A percentile compares a stretch with the other conserved stretches of the same genome.
phyloP scores from a whole-genome alignment of 2,329 filamentous ascomycete genomes.

The Ophiocordyceps robertsii region DNA sequence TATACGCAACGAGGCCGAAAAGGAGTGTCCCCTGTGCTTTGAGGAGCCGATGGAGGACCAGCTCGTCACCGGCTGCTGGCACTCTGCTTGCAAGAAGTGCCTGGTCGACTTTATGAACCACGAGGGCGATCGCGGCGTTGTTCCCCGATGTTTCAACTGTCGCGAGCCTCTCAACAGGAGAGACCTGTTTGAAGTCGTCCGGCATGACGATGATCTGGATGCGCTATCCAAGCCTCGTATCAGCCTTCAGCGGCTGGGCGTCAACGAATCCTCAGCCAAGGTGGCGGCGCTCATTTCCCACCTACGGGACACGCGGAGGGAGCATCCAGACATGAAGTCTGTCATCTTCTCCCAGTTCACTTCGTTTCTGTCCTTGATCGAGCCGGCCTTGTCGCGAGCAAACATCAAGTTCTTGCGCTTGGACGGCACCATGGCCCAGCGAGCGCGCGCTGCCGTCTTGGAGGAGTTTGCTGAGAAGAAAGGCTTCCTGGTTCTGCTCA shows the following conservation, averaged over 20 bases:
- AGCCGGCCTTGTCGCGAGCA: slow-evolving; percentile 59
- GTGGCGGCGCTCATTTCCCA: slow-evolving; percentile 67
- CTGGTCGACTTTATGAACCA: slow-evolving; percentile 83
- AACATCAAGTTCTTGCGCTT: slow-evolving; percentile 75
- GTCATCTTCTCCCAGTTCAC: slow-evolving; percentile 98
- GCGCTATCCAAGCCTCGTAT: slow-evolving; percentile 35
- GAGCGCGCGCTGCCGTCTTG: slow-evolving; percentile 66
- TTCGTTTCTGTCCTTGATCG: slow-evolving; percentile 84
- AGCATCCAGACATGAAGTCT: slow-evolving; percentile 62
- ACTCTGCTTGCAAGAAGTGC: slow-evolving; percentile 90
- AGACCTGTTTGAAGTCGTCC: slow-evolving; percentile 86
- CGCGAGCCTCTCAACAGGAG: slow-evolving; percentile 67
- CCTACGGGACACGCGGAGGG: slow-evolving; percentile 53
- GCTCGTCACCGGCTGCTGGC: slow-evolving; percentile 92
- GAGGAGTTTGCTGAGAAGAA: slow-evolving; percentile 48
- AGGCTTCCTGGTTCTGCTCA: slow-evolving; percentile 61
- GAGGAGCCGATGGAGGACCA: slow-evolving; percentile 95
- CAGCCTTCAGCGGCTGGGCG: slow-evolving; percentile 45
- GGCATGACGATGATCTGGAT: slow-evolving; percentile 52
- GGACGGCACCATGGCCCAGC: slow-evolving; percentile 83
- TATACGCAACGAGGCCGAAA: slow-evolving; percentile 77
- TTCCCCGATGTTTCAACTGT: slow-evolving; percentile 82
- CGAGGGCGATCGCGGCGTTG: slow-evolving; percentile 60
- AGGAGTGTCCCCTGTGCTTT: slow-evolving; percentile 87
- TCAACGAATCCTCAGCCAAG: slow-evolving; percentile 70